These are phyloP conservation scores for Carex parvula DNA, from an alignment of 176 grass and related monocot species.

Conservation along the genomic window DNA sequence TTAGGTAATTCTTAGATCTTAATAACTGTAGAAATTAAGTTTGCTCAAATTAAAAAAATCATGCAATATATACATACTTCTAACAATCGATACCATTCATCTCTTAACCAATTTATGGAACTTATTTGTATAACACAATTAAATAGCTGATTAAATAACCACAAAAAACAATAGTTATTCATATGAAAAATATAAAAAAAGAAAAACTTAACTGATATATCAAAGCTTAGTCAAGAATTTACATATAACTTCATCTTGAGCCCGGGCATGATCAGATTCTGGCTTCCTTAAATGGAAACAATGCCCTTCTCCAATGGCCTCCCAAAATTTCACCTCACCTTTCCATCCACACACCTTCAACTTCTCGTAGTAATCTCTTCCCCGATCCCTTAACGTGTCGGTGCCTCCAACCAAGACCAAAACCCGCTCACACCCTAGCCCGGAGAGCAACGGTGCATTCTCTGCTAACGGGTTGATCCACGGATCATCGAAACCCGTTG, in stretches of 20 bases:
- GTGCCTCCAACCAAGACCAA: conserved; percentile 49
- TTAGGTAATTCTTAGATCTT: too few relatives aligned
- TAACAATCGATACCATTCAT: background rate
- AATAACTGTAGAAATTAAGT: too few relatives aligned
- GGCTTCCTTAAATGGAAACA: conserved; percentile 42
- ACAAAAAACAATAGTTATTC: too few relatives aligned
- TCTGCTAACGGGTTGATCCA: conserved; percentile 73
- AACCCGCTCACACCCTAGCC: conserved; percentile 32
- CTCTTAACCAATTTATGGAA: background rate
- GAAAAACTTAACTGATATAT: background rate
- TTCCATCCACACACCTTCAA: conserved; percentile 46
- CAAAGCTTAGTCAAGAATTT: conserved; percentile 37
- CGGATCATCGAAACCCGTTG: conserved; percentile 47
- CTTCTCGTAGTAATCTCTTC: conserved; percentile 42
- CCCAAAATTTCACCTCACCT: conserved; percentile 44
- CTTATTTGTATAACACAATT: background rate
- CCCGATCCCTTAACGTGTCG: conserved; percentile 48
- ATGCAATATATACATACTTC: too few relatives aligned
- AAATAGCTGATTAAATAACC: background rate
- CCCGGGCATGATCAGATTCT: conserved; percentile 5
- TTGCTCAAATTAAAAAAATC: too few relatives aligned
- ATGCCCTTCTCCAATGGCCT: conserved; percentile 47
- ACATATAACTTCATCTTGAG: conserved; percentile 17
- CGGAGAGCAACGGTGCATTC: conserved; percentile 30
- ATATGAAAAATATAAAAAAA: background rate